phyloP scores from a whole-genome alignment of 495 filamentous ascomycete species.

The Penicillium parvum region DNA sequence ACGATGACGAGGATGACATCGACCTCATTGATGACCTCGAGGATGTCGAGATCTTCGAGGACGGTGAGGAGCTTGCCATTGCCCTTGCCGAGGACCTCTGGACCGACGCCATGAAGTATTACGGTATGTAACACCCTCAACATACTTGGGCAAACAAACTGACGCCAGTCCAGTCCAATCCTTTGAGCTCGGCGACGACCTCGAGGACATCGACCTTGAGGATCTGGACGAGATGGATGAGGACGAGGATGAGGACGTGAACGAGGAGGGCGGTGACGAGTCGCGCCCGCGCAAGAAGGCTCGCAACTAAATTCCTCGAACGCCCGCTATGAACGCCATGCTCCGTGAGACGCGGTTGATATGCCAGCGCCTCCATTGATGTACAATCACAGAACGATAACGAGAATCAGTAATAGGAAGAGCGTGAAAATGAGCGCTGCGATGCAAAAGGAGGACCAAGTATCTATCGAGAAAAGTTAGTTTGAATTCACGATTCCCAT shows the following conservation, averaged over 20 bases:
- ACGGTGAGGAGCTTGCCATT: slow-evolving; percentile 75
- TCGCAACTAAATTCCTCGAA: slow-evolving; percentile 25
- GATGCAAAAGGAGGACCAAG: slow-evolving; percentile 89
- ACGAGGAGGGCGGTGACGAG: slow-evolving; percentile 20
- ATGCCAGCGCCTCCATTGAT: slow-evolving; percentile 17
- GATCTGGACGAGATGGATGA: slow-evolving; percentile 31
- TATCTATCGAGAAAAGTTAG: slow-evolving; percentile 52
- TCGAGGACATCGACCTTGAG: slow-evolving; percentile 32
- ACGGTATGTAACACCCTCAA: slow-evolving; percentile 57
- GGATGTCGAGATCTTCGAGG: slow-evolving; percentile 71
- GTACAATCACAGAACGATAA: slow-evolving; percentile 52
- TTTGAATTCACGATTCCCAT: slow-evolving; percentile 17
- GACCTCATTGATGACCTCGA: slow-evolving; percentile 52
- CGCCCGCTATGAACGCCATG: slow-evolving; percentile 16
- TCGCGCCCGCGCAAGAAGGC: slow-evolving; percentile 43
- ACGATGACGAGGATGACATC: slow-evolving; percentile 45
- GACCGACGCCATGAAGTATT: slow-evolving; percentile 83
- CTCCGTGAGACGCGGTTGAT: slow-evolving; percentile 18
- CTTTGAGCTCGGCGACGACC: slow-evolving; percentile 25
- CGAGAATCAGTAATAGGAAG: slow-evolving; percentile 74
- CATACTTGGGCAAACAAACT: slow-evolving; percentile 1
- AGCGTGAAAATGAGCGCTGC: slow-evolving; percentile 78
- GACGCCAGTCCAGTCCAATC: slow-evolving; percentile 28
- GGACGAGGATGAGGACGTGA: slow-evolving; percentile 31
- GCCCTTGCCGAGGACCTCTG: slow-evolving; percentile 80